These are phyloP conservation scores for Exobasidium cylindrosporum DNA, from an alignment of 1,284 basidiomycete genomes.

Conservation along the genomic window DNA sequence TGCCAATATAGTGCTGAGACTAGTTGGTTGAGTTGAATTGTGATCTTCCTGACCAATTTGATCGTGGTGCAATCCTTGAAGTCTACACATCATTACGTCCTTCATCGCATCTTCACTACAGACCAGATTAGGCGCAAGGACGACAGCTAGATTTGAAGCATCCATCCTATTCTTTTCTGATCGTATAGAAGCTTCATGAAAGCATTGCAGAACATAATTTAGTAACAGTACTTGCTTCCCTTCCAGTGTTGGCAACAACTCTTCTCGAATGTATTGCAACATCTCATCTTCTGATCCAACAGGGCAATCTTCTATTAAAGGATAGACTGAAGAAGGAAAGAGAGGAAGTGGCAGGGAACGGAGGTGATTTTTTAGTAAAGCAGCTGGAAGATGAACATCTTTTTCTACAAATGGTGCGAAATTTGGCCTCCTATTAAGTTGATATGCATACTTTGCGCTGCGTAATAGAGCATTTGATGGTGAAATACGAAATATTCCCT, in stretches of 20 bases:
- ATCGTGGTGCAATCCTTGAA: slow-evolving; percentile 68
- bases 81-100: slow-evolving; percentile 59
- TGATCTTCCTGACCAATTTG: slow-evolving; percentile 62
- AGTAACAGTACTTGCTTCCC: slow-evolving; percentile 70
- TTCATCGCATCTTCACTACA: slow-evolving; percentile 30
- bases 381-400: slow-evolving; percentile 76
- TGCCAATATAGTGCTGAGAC: slow-evolving; percentile 69
- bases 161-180: slow-evolving; percentile 72
- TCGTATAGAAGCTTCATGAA: slow-evolving; percentile 71
- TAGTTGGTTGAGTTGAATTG: slow-evolving; percentile 55
- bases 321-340: slow-evolving; percentile 69
- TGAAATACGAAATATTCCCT: slow-evolving; percentile 75
- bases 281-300: slow-evolving; percentile 57
- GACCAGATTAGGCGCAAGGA: slow-evolving; percentile 71
- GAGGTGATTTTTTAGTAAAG: slow-evolving; percentile 77
- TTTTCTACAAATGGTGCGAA: slow-evolving; percentile 67
- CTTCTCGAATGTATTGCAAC: slow-evolving; percentile 31
- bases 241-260: slow-evolving; percentile 63
- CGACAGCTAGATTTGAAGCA: slow-evolving; percentile 74
- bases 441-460: slow-evolving; percentile 75
- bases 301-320: slow-evolving; percentile 68
- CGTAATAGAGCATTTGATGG: slow-evolving; percentile 69
- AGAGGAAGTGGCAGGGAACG: slow-evolving; percentile 73
- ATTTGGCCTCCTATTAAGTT: slow-evolving; percentile 75
- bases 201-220: slow-evolving; percentile 68